Conservation (phyloP, 2,329 filamentous ascomycete genomes). For the Aspergillus uvarum region DNA sequence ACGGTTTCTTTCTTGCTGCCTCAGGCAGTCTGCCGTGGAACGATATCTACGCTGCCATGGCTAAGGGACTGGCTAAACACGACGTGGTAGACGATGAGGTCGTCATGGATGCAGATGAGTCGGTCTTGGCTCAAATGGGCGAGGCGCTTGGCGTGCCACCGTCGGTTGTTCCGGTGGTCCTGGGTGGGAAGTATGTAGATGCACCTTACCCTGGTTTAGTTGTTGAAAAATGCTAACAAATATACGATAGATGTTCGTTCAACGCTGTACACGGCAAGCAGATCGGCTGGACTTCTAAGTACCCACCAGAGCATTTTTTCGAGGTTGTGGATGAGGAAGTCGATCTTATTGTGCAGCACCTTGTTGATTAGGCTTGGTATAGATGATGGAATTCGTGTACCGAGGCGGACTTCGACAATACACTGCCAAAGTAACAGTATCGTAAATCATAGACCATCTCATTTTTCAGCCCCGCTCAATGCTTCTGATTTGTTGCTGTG, state of each 20-base stretch:
- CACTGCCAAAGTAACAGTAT: no score
- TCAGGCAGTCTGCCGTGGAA: constrained; percentile 53
- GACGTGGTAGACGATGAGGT: constrained; percentile 39
- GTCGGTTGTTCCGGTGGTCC: constrained; percentile 41
- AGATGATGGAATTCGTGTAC: no score
- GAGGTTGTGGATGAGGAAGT: constrained; percentile 50
- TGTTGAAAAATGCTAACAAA: background rate
- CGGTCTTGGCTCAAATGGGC: constrained; percentile 44
- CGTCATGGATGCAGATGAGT: constrained; percentile 39
- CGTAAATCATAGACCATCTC: no score
- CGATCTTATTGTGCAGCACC: constrained; percentile 39
- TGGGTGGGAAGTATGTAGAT: constrained; percentile 46
- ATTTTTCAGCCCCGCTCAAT: no score
- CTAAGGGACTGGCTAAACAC: constrained; percentile 41
- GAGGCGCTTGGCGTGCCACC: constrained; percentile 37
- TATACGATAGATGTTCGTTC: constrained; percentile 44
- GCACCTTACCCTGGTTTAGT: constrained; percentile 2
- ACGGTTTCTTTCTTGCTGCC: constrained; percentile 54
- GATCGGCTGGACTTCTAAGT: constrained; percentile 51
- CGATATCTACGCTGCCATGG: constrained; percentile 52
- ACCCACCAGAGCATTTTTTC: constrained; percentile 47
- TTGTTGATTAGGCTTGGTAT: background rate
- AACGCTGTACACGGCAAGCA: constrained; percentile 42
- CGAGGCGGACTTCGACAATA: no score
- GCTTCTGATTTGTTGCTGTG: no score